Evolutionary conservation across 352 stramenopile species (phyloP).

Genomic region (Pythium volutum): DNA sequence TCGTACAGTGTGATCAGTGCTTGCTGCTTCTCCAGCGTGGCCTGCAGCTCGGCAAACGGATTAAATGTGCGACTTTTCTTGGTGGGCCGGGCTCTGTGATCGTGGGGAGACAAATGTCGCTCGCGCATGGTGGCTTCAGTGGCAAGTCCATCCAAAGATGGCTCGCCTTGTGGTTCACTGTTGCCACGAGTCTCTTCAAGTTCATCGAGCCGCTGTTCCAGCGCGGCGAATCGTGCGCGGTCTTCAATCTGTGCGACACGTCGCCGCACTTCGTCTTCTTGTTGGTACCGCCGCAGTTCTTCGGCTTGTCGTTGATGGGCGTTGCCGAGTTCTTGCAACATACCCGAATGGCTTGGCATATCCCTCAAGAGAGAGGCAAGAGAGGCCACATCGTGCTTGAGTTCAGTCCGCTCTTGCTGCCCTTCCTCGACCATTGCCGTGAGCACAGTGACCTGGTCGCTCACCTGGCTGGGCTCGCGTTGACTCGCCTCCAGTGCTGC

Average conservation of each 20-base stretch:
- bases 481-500: constrained; percentile 1
- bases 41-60: constrained; percentile 13
- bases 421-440: background rate
- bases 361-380: constrained; percentile 2
- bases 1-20: constrained; percentile 14
- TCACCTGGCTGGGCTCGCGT: background rate
- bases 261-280: constrained; percentile 10
- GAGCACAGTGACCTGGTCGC: background rate
- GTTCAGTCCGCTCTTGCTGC: background rate
- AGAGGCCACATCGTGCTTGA: constrained; percentile 6
- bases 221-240: background rate
- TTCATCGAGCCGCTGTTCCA: constrained; percentile 6
- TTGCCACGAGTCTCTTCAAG: background rate
- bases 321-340: background rate
- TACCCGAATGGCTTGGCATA: background rate
- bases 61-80: constrained; percentile 3
- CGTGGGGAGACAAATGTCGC: background rate
- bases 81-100: background rate
- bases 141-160: background rate
- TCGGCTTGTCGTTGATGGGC: constrained; percentile 10
- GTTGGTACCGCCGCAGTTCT: constrained; percentile 11
- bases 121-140: background rate
- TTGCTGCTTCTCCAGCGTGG: constrained; percentile 13
- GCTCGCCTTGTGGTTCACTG: background rate
- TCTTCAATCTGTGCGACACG: constrained; percentile 10